A percentile compares a stretch with the other conserved stretches of the same genome.
Conservation (phyloP, 768 basidiomycete species). For the Leccinum uliginosum region DNA sequence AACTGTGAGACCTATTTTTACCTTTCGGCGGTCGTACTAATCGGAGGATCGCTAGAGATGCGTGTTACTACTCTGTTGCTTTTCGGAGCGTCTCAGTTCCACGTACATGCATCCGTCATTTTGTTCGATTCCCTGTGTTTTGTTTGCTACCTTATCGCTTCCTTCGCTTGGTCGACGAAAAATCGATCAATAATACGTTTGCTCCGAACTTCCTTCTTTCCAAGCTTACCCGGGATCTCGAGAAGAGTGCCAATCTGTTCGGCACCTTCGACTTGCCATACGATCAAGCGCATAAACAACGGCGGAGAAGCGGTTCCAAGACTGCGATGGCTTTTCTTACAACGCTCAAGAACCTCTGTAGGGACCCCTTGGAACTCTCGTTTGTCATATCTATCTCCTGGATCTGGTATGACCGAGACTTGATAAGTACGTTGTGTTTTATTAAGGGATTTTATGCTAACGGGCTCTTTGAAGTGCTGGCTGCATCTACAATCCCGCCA, state of each 20-base stretch:
- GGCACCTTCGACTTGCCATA: conserved; percentile 30
- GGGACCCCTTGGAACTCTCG: conserved; percentile 9
- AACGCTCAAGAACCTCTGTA: conserved; percentile 23
- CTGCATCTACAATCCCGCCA: conserved; percentile 30
- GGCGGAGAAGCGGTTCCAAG: conserved; percentile 39
- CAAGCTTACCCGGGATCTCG: conserved; percentile 33
- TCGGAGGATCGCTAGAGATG: conserved; percentile 33
- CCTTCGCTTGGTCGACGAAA: conserved; percentile 30
- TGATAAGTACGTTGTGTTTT: conserved; percentile 19
- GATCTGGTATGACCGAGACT: conserved; percentile 45
- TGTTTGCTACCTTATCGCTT: no score
- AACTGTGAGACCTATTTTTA: conserved; percentile 28
- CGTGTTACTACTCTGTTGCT: conserved; percentile 30
- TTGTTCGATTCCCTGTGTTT: conserved; percentile 13
- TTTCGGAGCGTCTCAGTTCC: conserved; percentile 22
- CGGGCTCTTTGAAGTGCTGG: conserved; percentile 25
- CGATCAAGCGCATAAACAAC: conserved; percentile 33
- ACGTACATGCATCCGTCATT: conserved; percentile 15
- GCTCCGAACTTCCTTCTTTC: conserved; percentile 41
- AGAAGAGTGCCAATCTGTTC: conserved; percentile 16
- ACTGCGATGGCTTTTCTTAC: conserved; percentile 34
- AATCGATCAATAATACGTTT: conserved; percentile 29
- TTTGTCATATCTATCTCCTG: conserved; percentile 15
- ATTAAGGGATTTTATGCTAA: neutral
- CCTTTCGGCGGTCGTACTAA: neutral